Evolutionary conservation across 73 alveolate genomes (phyloP), one percentile per base, ranked within the genome.

Genomic region (Symbiodinium pilosum): DNA sequence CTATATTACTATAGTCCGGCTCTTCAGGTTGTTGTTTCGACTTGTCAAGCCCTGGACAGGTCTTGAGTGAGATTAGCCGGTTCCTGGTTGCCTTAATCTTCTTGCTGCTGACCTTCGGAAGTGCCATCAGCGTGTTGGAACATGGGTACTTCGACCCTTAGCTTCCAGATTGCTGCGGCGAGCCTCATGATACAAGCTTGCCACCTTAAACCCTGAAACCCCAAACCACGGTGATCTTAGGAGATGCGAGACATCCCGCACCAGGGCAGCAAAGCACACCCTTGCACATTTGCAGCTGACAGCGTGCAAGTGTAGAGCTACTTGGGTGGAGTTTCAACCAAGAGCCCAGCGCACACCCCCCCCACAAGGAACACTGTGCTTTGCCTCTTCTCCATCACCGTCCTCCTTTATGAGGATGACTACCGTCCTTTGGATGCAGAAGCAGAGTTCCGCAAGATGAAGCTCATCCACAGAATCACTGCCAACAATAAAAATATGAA

Each of bases 61-160:
- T 92, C 34, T 64, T 92, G 39, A 75, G 92, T 38, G 98, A 92
- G 92, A 92, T 92, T 30, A 92, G 98, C 84, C 98, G 98, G 43
- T 92, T 92, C 98, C 98, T 92, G 36, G 92, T 92, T 43, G 98
- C 98, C 42, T 52, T 92, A 64, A 38, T 77, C 92, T 92, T 92
- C 83, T 64, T 92, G 64, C 98, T 92, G 85, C 92, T 92, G 41
- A 92, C 98, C 12, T 92, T 92, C 41, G 98, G 98, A 47, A 92
- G 98, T 47, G 98, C 98, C 41, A 92, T 92, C 98, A 92, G 98
- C 32, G 98, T 92, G 81, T 64, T 92, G 32, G 88, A 91, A 24
- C 96, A 91, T 69, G 52, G 84, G 36, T 91, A 91, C 96, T 91
- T 91, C 30, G 96, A 91, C 36, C 75, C 96, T 42, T 42, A 20